These are phyloP conservation scores for Eleusine indica DNA, from an alignment of 176 grass and related monocot species.

Conservation along the genomic window DNA sequence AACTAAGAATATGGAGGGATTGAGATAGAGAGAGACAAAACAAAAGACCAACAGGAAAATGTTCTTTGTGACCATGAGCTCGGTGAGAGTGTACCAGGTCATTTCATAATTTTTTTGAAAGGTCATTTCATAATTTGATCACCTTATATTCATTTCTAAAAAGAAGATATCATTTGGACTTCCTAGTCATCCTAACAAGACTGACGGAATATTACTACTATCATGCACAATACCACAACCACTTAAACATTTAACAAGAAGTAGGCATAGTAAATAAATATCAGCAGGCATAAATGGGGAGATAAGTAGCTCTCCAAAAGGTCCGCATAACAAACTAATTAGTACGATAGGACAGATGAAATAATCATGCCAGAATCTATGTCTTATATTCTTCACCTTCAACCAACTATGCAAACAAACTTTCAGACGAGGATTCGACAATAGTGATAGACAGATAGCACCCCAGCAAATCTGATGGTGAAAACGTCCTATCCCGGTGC, in stretches of 20 bases:
- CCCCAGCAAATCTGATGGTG: not conserved
- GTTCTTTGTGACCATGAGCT: not conserved
- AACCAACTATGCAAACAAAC: not conserved
- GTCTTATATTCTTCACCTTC: not conserved
- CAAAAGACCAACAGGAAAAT: not conserved
- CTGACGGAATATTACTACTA: not conserved
- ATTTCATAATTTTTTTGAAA: not conserved
- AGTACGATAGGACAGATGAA: not conserved
- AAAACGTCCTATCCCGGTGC: not conserved
- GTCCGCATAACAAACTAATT: constrained; percentile 1
- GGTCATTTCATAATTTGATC: not conserved
- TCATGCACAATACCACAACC: not conserved
- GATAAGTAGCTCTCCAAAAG: not conserved
- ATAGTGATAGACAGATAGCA: not conserved
- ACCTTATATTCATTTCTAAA: constrained; percentile 21
- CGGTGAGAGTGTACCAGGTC: not conserved
- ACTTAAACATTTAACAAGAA: not conserved
- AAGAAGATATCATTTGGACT: not conserved
- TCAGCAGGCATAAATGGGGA: not conserved
- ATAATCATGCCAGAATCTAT: not conserved
- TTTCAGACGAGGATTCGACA: not conserved
- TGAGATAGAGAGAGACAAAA: not conserved
- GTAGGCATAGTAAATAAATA: not conserved
- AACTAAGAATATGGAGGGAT: not conserved
- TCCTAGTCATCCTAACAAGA: not conserved